Evolutionary conservation across 257 asterid species (phyloP).

Genomic region (Nicotiana undulata): DNA sequence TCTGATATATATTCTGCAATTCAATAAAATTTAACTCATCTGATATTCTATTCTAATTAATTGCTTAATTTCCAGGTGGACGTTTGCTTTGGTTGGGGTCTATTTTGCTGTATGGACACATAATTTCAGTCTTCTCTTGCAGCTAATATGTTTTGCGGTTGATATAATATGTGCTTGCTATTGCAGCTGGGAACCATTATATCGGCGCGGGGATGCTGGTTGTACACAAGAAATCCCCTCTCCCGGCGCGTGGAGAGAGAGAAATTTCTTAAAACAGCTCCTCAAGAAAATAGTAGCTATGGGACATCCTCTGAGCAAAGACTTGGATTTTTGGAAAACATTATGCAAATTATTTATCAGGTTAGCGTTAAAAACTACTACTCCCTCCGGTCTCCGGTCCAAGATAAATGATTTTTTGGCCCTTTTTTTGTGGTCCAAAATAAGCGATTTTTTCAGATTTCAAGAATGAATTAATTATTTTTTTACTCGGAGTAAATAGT

Average conservation of each 20-base stretch:
- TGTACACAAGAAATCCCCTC: constrained; percentile 13
- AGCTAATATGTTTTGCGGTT: background rate
- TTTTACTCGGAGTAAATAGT: too few species aligned
- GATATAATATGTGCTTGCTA: constrained; percentile 8
- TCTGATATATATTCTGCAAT: too few species aligned
- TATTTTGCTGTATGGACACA: constrained; percentile 62
- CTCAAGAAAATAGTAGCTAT: constrained; percentile 8
- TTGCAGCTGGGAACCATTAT: constrained; percentile 59
- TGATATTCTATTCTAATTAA: background rate
- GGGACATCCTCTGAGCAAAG: constrained; percentile 22
- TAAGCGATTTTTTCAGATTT: too few species aligned
- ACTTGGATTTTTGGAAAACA: constrained; percentile 37
- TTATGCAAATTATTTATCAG: constrained; percentile 51
- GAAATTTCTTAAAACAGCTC: constrained; percentile 25
- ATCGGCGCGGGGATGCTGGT: constrained; percentile 55
- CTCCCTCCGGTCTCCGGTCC: too few species aligned
- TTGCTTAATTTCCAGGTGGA: constrained; percentile 61
- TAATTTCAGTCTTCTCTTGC: background rate
- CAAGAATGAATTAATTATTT: too few species aligned
- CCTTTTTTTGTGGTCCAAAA: too few species aligned
- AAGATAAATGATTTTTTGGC: too few species aligned
- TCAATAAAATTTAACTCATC: background rate
- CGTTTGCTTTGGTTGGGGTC: constrained; percentile 59
- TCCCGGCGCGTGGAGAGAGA: constrained; percentile 26
- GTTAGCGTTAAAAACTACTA: constrained; percentile 14